Conservation (phyloP, 805 yeast genomes). For the Ogataea glucozyma region DNA sequence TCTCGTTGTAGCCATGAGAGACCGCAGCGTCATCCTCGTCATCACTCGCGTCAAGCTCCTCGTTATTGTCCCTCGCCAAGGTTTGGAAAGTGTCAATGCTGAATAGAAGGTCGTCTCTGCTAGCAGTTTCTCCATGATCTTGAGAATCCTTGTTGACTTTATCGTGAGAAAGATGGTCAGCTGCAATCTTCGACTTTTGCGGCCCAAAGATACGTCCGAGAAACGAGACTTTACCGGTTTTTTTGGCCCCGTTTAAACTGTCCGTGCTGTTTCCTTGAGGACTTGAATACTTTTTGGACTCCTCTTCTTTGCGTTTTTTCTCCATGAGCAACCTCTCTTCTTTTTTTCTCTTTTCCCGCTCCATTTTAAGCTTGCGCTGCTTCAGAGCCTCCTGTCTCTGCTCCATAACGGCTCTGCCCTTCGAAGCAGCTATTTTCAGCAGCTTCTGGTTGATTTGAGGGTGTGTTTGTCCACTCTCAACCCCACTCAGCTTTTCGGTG, state of each 20-base stretch:
- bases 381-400: slow-evolving; percentile 22
- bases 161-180: slow-evolving; percentile 30
- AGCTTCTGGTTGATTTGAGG: slow-evolving; percentile 26
- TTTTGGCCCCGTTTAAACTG: slow-evolving; percentile 1
- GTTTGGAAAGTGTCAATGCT: slow-evolving; percentile 7
- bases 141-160: slow-evolving; percentile 5
- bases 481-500: slow-evolving; percentile 1
- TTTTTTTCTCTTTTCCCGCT: slow-evolving; percentile 25
- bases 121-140: slow-evolving; percentile 1
- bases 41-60: slow-evolving; percentile 14
- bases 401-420: slow-evolving; percentile 24
- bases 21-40: slow-evolving; percentile 17
- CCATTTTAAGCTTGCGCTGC: slow-evolving; percentile 15
- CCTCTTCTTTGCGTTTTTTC: slow-evolving; percentile 24
- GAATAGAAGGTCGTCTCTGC: slow-evolving; percentile 8
- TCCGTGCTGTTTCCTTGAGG: slow-evolving; percentile 1
- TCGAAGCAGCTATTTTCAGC: slow-evolving; percentile 22
- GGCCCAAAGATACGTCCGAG: slow-evolving; percentile 29
- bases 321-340: slow-evolving; percentile 25
- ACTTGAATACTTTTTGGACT: slow-evolving; percentile 21
- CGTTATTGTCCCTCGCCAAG: slow-evolving; percentile 1
- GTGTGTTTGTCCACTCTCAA: slow-evolving; percentile 5
- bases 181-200: slow-evolving; percentile 32
- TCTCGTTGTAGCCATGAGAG: slow-evolving; percentile 19
- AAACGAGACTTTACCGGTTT: slow-evolving; percentile 20